Conservation (phyloP, 2,329 filamentous ascomycete genomes). For the Ophiocordyceps australis region DNA sequence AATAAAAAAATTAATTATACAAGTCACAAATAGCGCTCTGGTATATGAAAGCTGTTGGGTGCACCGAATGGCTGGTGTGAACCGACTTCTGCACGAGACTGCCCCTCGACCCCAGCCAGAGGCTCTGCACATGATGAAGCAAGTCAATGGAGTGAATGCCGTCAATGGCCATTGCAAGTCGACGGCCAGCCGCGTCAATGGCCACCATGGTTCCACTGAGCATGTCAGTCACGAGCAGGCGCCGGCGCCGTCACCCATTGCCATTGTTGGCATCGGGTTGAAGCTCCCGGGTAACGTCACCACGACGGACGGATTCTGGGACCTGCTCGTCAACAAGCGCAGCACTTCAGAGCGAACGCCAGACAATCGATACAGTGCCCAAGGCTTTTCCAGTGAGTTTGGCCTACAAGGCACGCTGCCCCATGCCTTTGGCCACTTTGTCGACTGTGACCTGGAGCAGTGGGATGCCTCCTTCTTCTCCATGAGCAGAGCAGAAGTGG, state of each 20-base stretch:
- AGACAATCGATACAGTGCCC: constrained; percentile 8
- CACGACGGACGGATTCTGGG: constrained; percentile 10
- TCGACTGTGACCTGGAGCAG: constrained; percentile 7
- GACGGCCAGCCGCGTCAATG: too few species aligned
- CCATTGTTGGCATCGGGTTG: constrained; percentile 14
- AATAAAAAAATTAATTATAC: too few species aligned
- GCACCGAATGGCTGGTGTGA: too few species aligned
- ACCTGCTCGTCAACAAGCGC: constrained; percentile 11
- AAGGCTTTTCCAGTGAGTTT: constrained; percentile 6
- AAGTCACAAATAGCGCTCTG: too few species aligned
- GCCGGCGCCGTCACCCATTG: constrained; percentile 9
- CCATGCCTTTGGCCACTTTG: constrained; percentile 8
- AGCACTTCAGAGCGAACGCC: constrained; percentile 9
- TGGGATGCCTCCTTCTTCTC: constrained; percentile 14
- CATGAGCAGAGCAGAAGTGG: constrained; percentile 9
- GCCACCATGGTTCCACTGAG: too few species aligned
- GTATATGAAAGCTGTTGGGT: too few species aligned
- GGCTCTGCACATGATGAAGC: too few species aligned
- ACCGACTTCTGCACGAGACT: too few species aligned
- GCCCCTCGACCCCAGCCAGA: too few species aligned
- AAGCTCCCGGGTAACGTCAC: constrained; percentile 12
- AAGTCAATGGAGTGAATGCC: too few species aligned
- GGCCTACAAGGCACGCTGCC: constrained; percentile 1
- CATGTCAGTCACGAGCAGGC: too few species aligned
- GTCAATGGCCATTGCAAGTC: too few species aligned